Evolutionary conservation across 371 early-diverging fungal species (phyloP).

Genomic region (Syncephalis fuscata): DNA sequence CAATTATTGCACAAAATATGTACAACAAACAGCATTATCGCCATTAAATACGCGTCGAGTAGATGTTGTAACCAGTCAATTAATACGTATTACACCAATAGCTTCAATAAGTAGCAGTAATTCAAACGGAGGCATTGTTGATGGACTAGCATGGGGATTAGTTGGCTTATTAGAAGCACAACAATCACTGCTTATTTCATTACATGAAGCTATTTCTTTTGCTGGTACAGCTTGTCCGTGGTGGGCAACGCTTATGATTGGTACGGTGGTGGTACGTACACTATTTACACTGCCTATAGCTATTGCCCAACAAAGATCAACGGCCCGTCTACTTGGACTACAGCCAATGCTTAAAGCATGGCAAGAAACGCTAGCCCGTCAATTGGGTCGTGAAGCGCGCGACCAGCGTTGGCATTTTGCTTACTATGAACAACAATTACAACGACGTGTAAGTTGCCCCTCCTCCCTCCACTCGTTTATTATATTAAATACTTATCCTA

Average conservation of each 20-base stretch:
- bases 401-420: slow-evolving; percentile 19
- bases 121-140: no score
- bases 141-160: no score
- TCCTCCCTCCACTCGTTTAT: neutral
- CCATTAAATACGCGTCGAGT: no score
- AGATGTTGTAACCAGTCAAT: no score
- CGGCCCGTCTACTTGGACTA: slow-evolving; percentile 31
- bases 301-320: slow-evolving; percentile 40
- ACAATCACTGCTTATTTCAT: no score
- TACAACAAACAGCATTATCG: no score
- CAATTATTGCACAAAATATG: no score
- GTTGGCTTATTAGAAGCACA: no score
- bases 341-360: slow-evolving; percentile 46
- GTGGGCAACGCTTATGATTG: slow-evolving; percentile 44
- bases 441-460: slow-evolving; percentile 19
- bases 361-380: slow-evolving; percentile 32
- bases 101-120: no score
- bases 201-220: slow-evolving; percentile 9
- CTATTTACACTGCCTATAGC: slow-evolving; percentile 58
- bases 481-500: neutral
- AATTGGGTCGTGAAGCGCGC: slow-evolving; percentile 24
- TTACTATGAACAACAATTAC: slow-evolving; percentile 24
- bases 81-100: no score
- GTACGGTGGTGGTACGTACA: slow-evolving; percentile 38
- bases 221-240: slow-evolving; percentile 37